Base-by-base conservation (phyloP, 495 filamentous ascomycete genomes). In the Elasticomyces elasticus region DNA sequence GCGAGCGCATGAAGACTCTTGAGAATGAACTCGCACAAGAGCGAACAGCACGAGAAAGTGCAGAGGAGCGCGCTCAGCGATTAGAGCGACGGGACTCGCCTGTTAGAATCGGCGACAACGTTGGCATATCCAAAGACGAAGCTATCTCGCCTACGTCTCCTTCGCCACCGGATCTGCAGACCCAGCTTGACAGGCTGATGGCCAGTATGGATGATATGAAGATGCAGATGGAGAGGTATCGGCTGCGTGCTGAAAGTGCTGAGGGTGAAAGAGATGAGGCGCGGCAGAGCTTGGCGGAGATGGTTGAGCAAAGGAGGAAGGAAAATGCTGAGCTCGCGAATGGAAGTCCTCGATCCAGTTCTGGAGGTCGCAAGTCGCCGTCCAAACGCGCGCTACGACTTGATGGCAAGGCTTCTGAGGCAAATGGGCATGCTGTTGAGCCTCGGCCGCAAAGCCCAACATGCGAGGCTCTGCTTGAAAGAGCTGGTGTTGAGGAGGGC, bases 191-290 rank as follows among this genome's bases (percentile, higher is more conserved):
- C 44, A 70, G 74, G 6, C 86, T 95, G 81, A 75, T 87, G 59
- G 69, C 75, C 25, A 86, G 95, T 64, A 91, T 97, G 79, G 80
- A 82, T 52, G 82, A 85, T 48, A 78, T 95, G 71, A 87, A 82
- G 65, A 74, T 80, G 52, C 81, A 91, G 66, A 82, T 95, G 62
- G 83, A 91, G 45, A 69, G 70, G 0, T 95, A 87, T 69, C 83
- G 83, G 59, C 70, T 77, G 15, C 80, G 86, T 13, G 88, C 89
- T 1, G 83, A 94, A 66, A 79, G 71, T 44, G 89, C 90, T 2
- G 89, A 95, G 64, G 72, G 75, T 19, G 88, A 95, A 57, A 76
- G 78, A 24, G 74, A 77, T 52, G 71, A 75, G 33, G 76, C 80
- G 45, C 80, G 82, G 48, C 82, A 83, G 64, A 86, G 83, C 0